A percentile compares a stretch with the other conserved stretches of the same genome.
Conservation (phyloP, 805 yeast species). For the Spencermartinsiella europaea region DNA sequence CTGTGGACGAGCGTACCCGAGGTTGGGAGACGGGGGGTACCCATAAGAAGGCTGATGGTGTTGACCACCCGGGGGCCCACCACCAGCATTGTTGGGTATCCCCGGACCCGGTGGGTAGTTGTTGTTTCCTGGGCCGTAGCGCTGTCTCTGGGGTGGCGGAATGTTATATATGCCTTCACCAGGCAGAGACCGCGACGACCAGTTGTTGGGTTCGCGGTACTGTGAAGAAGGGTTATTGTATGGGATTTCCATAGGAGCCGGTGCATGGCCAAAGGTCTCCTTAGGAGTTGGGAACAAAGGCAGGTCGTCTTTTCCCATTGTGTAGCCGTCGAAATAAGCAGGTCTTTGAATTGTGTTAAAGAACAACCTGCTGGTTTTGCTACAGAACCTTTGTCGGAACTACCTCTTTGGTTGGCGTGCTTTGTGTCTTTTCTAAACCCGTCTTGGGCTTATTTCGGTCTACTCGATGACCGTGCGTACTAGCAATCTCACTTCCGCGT, state of each 20-base stretch:
- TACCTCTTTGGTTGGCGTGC: no score
- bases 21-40: background rate
- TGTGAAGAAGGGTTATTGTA: background rate
- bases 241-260: slow-evolving; percentile 1
- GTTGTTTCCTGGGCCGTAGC: slow-evolving; percentile 1
- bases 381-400: no score
- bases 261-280: slow-evolving; percentile 19
- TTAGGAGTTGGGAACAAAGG: slow-evolving; percentile 21
- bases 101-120: background rate
- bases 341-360: no score
- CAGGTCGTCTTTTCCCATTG: slow-evolving; percentile 18
- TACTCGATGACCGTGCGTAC: no score
- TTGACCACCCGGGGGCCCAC: background rate
- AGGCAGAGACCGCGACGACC: slow-evolving; percentile 1
- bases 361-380: no score
- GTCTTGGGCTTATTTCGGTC: no score
- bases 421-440: no score
- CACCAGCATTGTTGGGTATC: no score
- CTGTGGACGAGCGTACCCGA: slow-evolving; percentile 5
- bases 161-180: slow-evolving; percentile 7
- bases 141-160: slow-evolving; percentile 7
- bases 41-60: background rate
- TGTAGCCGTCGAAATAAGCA: no score
- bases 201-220: background rate
- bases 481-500: no score